Evolutionary conservation across 2,329 filamentous ascomycete genomes (phyloP).

Genomic region (Monosporascus sp.): DNA sequence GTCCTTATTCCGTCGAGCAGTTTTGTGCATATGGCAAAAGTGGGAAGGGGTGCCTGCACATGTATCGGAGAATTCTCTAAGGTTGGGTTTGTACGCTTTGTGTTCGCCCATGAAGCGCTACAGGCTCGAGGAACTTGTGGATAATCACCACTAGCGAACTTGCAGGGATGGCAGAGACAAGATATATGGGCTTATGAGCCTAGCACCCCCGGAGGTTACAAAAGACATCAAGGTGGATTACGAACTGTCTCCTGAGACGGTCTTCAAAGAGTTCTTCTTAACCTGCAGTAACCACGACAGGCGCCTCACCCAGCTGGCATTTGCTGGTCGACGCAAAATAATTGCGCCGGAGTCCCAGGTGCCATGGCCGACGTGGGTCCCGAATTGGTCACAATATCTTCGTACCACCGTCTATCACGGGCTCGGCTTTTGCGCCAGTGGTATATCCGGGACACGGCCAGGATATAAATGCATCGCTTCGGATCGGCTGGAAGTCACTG

Average conservation of each 20-base stretch:
- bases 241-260: not conserved
- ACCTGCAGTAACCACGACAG: not conserved
- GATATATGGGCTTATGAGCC: conserved; percentile 10
- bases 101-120: not conserved
- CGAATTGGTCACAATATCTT: conserved; percentile 5
- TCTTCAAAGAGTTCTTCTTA: conserved; percentile 8
- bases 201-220: conserved; percentile 1
- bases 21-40: conserved; percentile 1
- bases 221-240: conserved; percentile 8
- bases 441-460: conserved; percentile 5
- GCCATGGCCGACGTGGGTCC: conserved; percentile 11
- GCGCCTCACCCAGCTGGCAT: conserved; percentile 1
- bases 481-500: conserved; percentile 5
- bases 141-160: not conserved
- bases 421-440: conserved; percentile 4
- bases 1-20: conserved; percentile 8
- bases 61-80: not conserved
- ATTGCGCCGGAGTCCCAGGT: not conserved
- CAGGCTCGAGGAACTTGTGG: not conserved
- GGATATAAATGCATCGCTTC: not conserved
- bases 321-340: not conserved
- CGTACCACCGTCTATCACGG: not conserved
- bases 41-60: not conserved
- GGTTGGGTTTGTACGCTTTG: not conserved
- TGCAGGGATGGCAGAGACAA: conserved; percentile 11